phyloP scores from a whole-genome alignment of 345 rosid genomes.

The Hibiscus tridactylites region DNA sequence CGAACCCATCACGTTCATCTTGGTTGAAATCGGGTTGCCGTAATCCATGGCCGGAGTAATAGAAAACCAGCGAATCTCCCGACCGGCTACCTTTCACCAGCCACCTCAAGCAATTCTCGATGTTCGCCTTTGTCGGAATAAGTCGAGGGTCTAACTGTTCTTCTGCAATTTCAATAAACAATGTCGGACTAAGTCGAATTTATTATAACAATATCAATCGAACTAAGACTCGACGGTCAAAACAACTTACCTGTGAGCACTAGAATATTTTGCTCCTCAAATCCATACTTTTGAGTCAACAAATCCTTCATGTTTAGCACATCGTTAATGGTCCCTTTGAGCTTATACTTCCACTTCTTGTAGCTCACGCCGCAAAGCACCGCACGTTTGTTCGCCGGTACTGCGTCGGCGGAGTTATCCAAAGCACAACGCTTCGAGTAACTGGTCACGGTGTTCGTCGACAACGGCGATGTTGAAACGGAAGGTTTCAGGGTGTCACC shows the following conservation, averaged over 20 bases:
- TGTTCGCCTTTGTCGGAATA: slow-evolving; percentile 44
- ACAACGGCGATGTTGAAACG: not conserved
- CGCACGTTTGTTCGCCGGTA: slow-evolving; percentile 22
- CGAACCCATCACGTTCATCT: slow-evolving; percentile 53
- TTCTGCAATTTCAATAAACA: slow-evolving; percentile 18
- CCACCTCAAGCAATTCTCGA: slow-evolving; percentile 34
- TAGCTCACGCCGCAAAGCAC: slow-evolving; percentile 25
- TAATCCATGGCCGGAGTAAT: slow-evolving; percentile 54
- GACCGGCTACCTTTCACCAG: slow-evolving; percentile 33
- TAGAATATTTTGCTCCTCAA: slow-evolving; percentile 23
- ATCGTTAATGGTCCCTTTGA: slow-evolving; percentile 44
- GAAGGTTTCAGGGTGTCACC: not conserved
- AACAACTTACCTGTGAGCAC: slow-evolving; percentile 39
- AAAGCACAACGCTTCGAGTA: not conserved
- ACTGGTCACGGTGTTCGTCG: not conserved
- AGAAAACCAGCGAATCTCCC: slow-evolving; percentile 48
- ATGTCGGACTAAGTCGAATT: not conserved
- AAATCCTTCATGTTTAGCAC: slow-evolving; percentile 34
- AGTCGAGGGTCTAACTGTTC: slow-evolving; percentile 21
- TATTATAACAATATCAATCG: not conserved
- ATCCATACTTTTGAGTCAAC: slow-evolving; percentile 28
- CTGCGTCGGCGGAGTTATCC: not conserved
- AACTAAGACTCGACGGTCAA: not conserved
- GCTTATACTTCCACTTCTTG: slow-evolving; percentile 29
- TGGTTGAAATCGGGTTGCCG: slow-evolving; percentile 30